These are phyloP conservation scores for Gracilaria gracilis DNA, from an alignment of 23 red algal genomes.

Conservation along the genomic window DNA sequence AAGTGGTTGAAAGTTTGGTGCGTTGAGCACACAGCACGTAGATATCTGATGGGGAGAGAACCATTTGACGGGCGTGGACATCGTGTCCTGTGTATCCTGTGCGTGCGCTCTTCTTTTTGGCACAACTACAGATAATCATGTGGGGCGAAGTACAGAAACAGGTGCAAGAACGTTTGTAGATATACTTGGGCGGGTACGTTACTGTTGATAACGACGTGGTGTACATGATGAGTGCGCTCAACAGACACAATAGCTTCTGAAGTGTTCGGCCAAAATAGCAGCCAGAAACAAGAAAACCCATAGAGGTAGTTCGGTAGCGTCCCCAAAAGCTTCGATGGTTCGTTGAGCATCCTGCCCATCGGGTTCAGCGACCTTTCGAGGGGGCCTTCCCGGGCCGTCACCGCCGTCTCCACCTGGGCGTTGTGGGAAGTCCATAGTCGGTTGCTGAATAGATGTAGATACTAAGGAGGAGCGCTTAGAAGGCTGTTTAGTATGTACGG, in stretches of 20 bases:
- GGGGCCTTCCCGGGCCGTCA: conserved; percentile 44
- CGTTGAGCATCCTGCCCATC: conserved; percentile 2
- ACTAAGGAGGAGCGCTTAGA: neutral
- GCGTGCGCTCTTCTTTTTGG: too few relatives aligned
- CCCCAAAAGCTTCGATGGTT: conserved; percentile 55
- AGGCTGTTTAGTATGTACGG: neutral
- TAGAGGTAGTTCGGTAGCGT: conserved; percentile 50
- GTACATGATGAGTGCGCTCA: neutral
- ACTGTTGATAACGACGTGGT: neutral
- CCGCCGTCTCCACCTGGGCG: conserved; percentile 35
- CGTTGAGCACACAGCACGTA: neutral
- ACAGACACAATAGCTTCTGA: conserved; percentile 49
- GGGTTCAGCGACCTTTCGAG: conserved; percentile 43
- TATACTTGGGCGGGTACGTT: neutral
- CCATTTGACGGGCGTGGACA: neutral
- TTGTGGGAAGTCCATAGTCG: conserved; percentile 55
- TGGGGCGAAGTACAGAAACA: neutral
- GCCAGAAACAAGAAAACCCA: conserved; percentile 61
- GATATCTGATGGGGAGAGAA: neutral
- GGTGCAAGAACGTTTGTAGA: neutral
- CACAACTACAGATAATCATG: neutral
- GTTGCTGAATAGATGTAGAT: neutral
- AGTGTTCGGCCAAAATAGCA: conserved; percentile 55
- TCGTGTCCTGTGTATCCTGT: too few relatives aligned
- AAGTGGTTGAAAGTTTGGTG: neutral